Base-by-base conservation (phyloP, 148 eudicot genomes). In the Agrostemma githago region DNA sequence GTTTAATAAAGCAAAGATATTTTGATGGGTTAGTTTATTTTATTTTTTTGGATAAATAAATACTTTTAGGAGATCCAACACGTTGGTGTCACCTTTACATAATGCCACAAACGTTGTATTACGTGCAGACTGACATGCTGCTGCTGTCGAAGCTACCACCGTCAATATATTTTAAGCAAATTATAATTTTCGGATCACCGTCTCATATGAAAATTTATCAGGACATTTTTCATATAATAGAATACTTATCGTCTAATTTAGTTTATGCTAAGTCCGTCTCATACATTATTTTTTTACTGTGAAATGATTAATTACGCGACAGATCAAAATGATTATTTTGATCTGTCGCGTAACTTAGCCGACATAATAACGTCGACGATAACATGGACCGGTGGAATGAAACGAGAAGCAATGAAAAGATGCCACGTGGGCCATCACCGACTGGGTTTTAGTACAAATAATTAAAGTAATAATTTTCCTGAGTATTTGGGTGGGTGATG, bases 371-470 rank as follows among this genome's bases (percentile, higher is more conserved):
- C 8, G 70, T 71, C 64, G 43, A 72, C 5, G 76, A 38, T 66
- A 58, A 57, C 72, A 58, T 57, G 3, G 51, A 66, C 44, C 70
- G 72, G 60, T 72, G 79, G 73, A 79, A 74, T n/a, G n/a, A n/a
- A n/a, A n/a, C n/a, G n/a, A 79, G 63, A 48, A 60, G 75, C 56
- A 6, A 10, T 19, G 21, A 26, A 19, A 54, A 40, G 16, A 42
- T 3, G 69, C 38, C 78, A 74, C 78, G 79, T 75, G 82, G 79
- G 66, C 68, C 67, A n/a, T n/a, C n/a, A 4, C 66, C 14, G 53
- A 48, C 63, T 54, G 54, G n/a, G n/a, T 53, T 57, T 66, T 37
- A 26, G 34, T 26, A 5, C 59, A 34, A 48, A 38, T 5, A 12
- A 20, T 5, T 8, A 63, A 71, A 34, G 17, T 12, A 66, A 19